A percentile compares a stretch with the other conserved stretches of the same genome.
Conservation (phyloP, 768 basidiomycete genomes). For the Mycena haematopus region DNA sequence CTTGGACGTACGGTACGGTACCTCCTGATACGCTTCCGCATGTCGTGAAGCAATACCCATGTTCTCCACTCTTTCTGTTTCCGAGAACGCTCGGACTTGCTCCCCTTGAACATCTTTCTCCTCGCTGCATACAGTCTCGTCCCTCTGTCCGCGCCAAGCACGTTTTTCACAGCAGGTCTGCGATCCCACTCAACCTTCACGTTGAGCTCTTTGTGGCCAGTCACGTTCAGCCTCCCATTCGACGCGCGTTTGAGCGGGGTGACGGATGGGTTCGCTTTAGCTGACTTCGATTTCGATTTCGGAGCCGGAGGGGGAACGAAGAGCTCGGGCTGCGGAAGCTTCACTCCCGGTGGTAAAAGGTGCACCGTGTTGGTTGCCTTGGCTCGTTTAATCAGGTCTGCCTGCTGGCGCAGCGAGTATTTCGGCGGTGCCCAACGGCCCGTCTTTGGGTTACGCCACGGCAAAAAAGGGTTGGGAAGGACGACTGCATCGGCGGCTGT, state of each 20-base stretch:
- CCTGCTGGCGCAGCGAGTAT: slow-evolving; percentile 79
- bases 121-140: slow-evolving; percentile 74
- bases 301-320: slow-evolving; percentile 24
- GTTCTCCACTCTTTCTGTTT: slow-evolving; percentile 54
- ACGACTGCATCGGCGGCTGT: slow-evolving; percentile 31
- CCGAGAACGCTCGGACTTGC: slow-evolving; percentile 77
- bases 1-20: slow-evolving; percentile 65
- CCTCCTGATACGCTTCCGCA: slow-evolving; percentile 67
- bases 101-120: slow-evolving; percentile 94
- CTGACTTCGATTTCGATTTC: slow-evolving; percentile 9
- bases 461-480: slow-evolving; percentile 75
- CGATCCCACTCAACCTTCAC: slow-evolving; percentile 47
- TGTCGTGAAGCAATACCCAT: slow-evolving; percentile 68
- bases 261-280: slow-evolving; percentile 9
- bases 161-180: slow-evolving; percentile 47
- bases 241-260: not conserved
- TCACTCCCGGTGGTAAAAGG: slow-evolving; percentile 74
- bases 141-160: slow-evolving; percentile 60
- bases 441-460: slow-evolving; percentile 62
- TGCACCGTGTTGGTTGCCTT: slow-evolving; percentile 57
- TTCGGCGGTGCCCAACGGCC: slow-evolving; percentile 73
- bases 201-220: slow-evolving; percentile 2
- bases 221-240: slow-evolving; percentile 3
- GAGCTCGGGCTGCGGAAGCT: slow-evolving; percentile 44
- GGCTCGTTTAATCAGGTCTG: slow-evolving; percentile 78